Evolutionary conservation across 768 basidiomycete genomes (phyloP).

Genomic region (Auricularia sp.): DNA sequence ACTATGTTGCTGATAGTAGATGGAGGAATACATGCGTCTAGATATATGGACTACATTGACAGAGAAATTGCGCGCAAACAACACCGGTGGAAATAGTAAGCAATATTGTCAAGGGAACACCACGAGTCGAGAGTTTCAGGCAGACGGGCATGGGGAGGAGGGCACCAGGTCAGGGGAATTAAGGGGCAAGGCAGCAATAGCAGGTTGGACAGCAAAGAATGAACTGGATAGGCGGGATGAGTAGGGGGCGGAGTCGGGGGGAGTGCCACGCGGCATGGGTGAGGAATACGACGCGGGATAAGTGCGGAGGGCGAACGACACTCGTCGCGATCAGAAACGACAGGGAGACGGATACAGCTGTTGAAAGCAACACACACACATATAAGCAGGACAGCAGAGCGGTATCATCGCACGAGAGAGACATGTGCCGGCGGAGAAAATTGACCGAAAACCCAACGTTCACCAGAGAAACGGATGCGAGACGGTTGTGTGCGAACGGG

Average conservation of each 20-base stretch:
- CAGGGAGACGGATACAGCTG: not conserved
- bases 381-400: not conserved
- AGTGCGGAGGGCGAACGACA: not conserved
- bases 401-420: not conserved
- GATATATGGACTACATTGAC: not conserved
- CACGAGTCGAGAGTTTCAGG: not conserved
- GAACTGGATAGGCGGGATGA: not conserved
- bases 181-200: not conserved
- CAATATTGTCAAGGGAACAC: too few relatives aligned
- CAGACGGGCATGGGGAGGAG: not conserved
- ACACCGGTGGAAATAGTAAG: too few relatives aligned
- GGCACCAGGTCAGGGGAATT: not conserved
- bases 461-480: not conserved
- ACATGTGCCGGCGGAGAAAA: not conserved
- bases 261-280: not conserved
- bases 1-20: not conserved
- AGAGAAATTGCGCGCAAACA: too few relatives aligned
- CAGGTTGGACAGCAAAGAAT: not conserved
- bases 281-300: not conserved
- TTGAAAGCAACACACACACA: not conserved
- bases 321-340: not conserved
- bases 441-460: not conserved
- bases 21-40: not conserved
- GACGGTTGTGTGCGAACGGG: not conserved
- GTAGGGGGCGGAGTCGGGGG: not conserved